Evolutionary conservation across 1,284 basidiomycete species (phyloP), one percentile per base, ranked within the genome.

Genomic region (Athelia sp.): DNA sequence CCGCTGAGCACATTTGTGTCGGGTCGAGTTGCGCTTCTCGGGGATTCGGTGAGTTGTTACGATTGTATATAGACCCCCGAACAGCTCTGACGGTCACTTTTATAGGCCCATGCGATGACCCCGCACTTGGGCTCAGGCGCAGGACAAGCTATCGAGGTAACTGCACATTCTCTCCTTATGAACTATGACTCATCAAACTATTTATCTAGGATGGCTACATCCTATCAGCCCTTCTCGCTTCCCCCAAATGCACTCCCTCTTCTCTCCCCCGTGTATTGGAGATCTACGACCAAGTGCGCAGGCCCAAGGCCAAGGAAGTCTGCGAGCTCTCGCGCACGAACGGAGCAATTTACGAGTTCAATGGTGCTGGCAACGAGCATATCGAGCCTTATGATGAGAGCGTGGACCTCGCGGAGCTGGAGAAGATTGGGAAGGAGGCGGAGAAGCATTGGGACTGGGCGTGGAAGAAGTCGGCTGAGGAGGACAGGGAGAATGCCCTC

Each of bases 81-180:
- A n/a, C n/a, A n/a, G n/a, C n/a, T n/a, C n/a, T n/a, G n/a, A n/a
- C n/a, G n/a, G n/a, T n/a, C n/a, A n/a, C n/a, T n/a, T n/a, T n/a
- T n/a, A n/a, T 15, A 72, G 70, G 70, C 72, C 1, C 71, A 73
- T 54, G 71, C 68, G 1, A 72, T 73, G 68, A 64, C 65, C 3
- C 70, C 70, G 0, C 62, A 67, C 52, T 67, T 69, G 53, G 69
- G 65, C 1, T 66, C 70, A 17, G 70, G 71, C 11, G 70, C 63
- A 6, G 69, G 70, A 1, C 71, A 73, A 55, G 70, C 67, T 0
- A 64, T 72, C 42, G 70, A 71, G 58, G 67, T 67, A 11, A 11
- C 32, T 34, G n/a, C n/a, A 34, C n/a, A 11, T n/a, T n/a, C 11
- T 34, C 11, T 34, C n/a, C 11, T n/a, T 11, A 11, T 34, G 32